phyloP scores from a whole-genome alignment of 805 yeast species.

The Candida easanensis region DNA sequence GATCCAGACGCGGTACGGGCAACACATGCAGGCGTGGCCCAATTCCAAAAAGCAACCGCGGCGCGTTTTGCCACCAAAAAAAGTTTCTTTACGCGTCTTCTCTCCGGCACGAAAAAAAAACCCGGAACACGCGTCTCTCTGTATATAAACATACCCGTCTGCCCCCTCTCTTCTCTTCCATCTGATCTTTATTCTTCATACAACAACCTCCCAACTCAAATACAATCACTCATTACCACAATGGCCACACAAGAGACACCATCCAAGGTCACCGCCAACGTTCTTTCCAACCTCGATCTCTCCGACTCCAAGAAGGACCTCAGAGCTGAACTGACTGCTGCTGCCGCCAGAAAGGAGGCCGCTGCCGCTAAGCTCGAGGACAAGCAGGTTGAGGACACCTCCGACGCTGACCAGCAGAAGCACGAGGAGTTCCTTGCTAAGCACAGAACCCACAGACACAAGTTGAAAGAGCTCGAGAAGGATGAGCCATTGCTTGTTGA shows the following conservation, averaged over 20 bases:
- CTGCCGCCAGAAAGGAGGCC: conserved; percentile 37
- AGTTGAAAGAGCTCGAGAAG: conserved; percentile 71
- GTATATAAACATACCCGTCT: neutral
- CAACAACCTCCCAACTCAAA: neutral
- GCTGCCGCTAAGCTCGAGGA: conserved; percentile 7
- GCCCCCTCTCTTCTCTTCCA: neutral
- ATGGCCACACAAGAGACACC: conserved; percentile 64
- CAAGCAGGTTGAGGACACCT: conserved; percentile 24
- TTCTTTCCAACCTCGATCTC: conserved; percentile 51
- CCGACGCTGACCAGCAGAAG: conserved; percentile 27
- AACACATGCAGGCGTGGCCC: neutral
- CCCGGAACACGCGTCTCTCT: conserved; percentile 1
- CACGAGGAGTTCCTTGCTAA: conserved; percentile 57
- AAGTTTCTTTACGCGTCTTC: neutral
- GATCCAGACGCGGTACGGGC: neutral
- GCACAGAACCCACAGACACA: conserved; percentile 70
- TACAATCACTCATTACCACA: conserved; percentile 1
- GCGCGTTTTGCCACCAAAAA: neutral
- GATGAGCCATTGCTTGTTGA: conserved; percentile 87
- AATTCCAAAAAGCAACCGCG: neutral
- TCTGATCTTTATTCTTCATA: neutral
- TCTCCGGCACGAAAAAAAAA: neutral
- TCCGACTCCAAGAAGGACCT: conserved; percentile 42
- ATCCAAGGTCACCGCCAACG: conserved; percentile 60
- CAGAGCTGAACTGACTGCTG: conserved; percentile 38